phyloP scores from a whole-genome alignment of 1,284 basidiomycete genomes.

The Malassezia restricta region DNA sequence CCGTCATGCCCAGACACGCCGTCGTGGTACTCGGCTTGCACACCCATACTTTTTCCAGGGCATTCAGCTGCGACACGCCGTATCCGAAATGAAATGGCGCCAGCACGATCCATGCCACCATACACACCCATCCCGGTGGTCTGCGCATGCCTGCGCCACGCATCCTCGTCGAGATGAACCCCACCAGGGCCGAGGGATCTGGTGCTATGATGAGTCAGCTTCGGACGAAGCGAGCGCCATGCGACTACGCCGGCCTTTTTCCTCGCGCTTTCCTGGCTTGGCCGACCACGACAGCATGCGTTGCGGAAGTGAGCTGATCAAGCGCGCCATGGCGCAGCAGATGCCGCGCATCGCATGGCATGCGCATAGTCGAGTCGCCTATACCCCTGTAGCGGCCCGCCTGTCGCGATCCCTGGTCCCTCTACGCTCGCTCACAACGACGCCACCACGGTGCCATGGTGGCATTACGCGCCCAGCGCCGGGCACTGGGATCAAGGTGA shows the following conservation, averaged over 20 bases:
- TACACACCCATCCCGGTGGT: background rate
- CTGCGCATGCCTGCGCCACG: background rate
- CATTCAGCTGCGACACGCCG: slow-evolving; percentile 40
- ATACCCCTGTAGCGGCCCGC: too few relatives aligned
- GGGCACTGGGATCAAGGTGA: slow-evolving; percentile 63
- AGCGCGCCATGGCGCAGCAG: too few relatives aligned
- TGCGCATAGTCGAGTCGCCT: too few relatives aligned
- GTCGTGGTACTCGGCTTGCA: slow-evolving; percentile 5
- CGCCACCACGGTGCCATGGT: slow-evolving; percentile 44
- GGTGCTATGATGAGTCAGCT: background rate
- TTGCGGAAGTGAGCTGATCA: too few relatives aligned
- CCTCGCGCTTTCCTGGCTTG: background rate
- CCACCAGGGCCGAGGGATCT: too few relatives aligned
- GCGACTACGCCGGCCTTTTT: background rate
- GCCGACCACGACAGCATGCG: background rate
- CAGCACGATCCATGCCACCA: slow-evolving; percentile 25
- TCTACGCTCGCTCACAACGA: too few relatives aligned
- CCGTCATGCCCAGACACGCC: slow-evolving; percentile 17
- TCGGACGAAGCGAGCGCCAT: background rate
- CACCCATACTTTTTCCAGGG: slow-evolving; percentile 18
- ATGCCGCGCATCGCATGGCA: too few relatives aligned
- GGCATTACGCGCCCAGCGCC: slow-evolving; percentile 54
- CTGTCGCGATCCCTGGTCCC: too few relatives aligned
- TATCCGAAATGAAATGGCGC: slow-evolving; percentile 37
- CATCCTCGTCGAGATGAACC: too few relatives aligned